These are phyloP conservation scores for Cymbopogon flexuosus DNA, from an alignment of 202 grass and related monocot species.

Conservation along the genomic window DNA sequence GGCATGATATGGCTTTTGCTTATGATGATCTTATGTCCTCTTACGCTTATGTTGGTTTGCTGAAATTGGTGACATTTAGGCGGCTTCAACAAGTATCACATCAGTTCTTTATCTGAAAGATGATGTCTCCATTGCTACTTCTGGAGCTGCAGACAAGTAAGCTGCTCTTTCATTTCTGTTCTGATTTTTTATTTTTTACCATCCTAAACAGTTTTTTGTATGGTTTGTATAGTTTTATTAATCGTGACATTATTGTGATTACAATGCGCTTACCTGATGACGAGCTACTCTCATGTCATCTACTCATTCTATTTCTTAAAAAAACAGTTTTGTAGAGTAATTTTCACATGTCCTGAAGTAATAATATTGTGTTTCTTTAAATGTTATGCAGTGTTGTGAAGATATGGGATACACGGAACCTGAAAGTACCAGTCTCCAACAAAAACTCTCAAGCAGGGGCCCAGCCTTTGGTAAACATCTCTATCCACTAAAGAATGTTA, in stretches of 20 bases:
- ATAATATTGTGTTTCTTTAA: background rate
- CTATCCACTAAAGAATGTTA: background rate
- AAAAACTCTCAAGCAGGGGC: conserved; percentile 43
- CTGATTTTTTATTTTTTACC: background rate
- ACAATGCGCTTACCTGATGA: background rate
- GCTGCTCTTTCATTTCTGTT: background rate
- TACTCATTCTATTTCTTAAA: background rate
- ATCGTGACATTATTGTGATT: background rate
- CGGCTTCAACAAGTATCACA: conserved; percentile 72
- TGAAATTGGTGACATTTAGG: conserved; percentile 43
- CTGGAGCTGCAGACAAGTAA: conserved; percentile 85
- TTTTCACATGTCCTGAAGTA: background rate
- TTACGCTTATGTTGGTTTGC: background rate
- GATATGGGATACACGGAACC: conserved; percentile 85
- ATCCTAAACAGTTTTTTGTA: background rate
- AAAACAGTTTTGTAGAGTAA: background rate
- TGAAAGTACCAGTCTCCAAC: conserved; percentile 56
- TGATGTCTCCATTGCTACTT: conserved; percentile 71
- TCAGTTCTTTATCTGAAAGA: conserved; percentile 94
- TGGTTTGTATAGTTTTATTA: background rate
- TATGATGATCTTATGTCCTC: background rate
- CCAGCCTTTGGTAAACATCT: conserved; percentile 44
- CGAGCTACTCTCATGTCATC: background rate
- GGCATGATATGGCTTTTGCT: background rate
- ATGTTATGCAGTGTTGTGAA: conserved; percentile 69